These are phyloP conservation scores for Aegilops tauschii DNA, from an alignment of 176 grass and related monocot species.

Conservation along the genomic window DNA sequence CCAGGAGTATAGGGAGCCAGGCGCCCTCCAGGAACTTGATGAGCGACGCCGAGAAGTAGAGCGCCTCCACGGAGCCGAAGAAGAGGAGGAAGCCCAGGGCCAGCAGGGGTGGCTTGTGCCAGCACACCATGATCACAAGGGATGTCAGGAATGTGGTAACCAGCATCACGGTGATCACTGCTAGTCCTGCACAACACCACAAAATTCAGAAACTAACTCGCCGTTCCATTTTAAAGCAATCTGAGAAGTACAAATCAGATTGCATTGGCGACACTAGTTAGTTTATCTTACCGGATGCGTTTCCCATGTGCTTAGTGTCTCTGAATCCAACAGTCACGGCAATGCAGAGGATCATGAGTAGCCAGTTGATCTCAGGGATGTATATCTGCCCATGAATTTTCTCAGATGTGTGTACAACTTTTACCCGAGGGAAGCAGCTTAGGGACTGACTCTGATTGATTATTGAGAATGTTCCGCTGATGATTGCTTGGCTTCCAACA, in stretches of 20 bases:
- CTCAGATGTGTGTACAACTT: conserved; percentile 88
- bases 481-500: conserved; percentile 98
- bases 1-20: conserved; percentile 86
- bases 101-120: conserved; percentile 66
- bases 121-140: conserved; percentile 90
- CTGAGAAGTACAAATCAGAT: not conserved
- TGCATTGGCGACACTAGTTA: not conserved
- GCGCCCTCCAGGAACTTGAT: conserved; percentile 98
- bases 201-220: not conserved
- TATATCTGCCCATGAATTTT: conserved; percentile 99
- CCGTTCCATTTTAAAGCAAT: not conserved
- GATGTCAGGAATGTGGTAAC: conserved; percentile 93
- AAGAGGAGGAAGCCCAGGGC: conserved; percentile 79
- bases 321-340: conserved; percentile 95
- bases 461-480: conserved; percentile 96
- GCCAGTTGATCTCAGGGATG: conserved; percentile 98
- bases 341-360: conserved; percentile 96
- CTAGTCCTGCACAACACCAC: conserved; percentile 50
- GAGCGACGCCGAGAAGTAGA: conserved; percentile 95
- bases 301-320: conserved; percentile 94
- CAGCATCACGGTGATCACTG: conserved; percentile 98
- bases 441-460: conserved; percentile 95
- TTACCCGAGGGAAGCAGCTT: conserved; percentile 96
- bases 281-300: conserved; percentile 77
- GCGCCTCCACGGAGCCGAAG: conserved; percentile 79